phyloP scores from a whole-genome alignment of 2,329 filamentous ascomycete genomes.

The Chalara sp. region DNA sequence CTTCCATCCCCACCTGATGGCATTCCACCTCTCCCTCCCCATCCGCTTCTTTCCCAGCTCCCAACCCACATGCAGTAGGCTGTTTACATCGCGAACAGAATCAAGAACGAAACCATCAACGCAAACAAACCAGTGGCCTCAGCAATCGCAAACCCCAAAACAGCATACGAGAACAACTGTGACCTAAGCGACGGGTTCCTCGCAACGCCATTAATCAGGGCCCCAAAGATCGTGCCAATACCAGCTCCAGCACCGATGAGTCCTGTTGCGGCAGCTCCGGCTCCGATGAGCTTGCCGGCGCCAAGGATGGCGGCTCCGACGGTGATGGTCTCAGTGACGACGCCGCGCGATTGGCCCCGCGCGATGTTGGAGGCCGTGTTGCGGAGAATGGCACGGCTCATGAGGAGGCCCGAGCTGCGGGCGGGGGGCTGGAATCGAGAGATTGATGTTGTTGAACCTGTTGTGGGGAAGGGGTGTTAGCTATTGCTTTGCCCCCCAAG shows the following conservation, averaged over 20 bases:
- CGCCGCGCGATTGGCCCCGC: conserved; percentile 18
- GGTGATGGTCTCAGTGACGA: conserved; percentile 20
- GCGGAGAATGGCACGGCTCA: conserved; percentile 18
- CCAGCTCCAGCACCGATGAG: conserved; percentile 28
- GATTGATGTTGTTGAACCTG: conserved; percentile 18
- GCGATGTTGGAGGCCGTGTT: conserved; percentile 16
- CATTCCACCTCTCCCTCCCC: background rate
- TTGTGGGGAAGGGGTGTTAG: conserved; percentile 10
- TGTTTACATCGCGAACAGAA: conserved; percentile 20
- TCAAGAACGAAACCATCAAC: conserved; percentile 37
- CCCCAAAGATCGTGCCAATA: conserved; percentile 48
- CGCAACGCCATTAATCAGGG: conserved; percentile 46
- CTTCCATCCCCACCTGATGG: background rate
- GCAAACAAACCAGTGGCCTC: conserved; percentile 55
- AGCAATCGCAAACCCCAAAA: conserved; percentile 58
- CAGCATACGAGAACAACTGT: conserved; percentile 56
- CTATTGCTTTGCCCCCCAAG: conserved; percentile 6
- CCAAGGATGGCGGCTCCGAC: conserved; percentile 20
- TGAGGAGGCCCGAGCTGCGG: conserved; percentile 15
- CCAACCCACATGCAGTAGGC: conserved; percentile 1
- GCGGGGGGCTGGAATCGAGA: conserved; percentile 18
- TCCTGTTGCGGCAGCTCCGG: conserved; percentile 21
- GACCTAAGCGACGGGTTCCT: conserved; percentile 49
- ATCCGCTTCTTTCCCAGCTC: background rate
- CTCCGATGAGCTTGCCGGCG: conserved; percentile 21